These are phyloP conservation scores for Niebla homalea DNA, from an alignment of 495 filamentous ascomycete species.

Conservation along the genomic window DNA sequence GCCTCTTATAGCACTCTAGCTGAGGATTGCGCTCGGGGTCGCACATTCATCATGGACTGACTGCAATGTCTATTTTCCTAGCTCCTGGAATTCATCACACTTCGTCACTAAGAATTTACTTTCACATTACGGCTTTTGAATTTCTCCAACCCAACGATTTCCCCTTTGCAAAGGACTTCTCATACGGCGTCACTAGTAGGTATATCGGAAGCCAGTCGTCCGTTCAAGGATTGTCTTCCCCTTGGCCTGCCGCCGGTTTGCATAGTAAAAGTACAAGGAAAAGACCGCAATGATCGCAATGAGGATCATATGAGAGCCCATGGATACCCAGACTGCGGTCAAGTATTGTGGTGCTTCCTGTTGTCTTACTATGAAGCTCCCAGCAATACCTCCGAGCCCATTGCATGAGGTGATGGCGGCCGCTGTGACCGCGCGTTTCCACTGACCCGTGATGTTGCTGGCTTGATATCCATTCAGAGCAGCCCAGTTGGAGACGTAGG, in stretches of 20 bases:
- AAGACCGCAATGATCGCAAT: slow-evolving; percentile 47
- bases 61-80: no score
- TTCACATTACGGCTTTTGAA: no score
- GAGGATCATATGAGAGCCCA: slow-evolving; percentile 55
- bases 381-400: slow-evolving; percentile 63
- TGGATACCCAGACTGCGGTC: slow-evolving; percentile 61
- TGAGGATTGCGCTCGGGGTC: no score
- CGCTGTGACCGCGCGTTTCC: slow-evolving; percentile 62
- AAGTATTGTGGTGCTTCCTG: slow-evolving; percentile 54
- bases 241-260: slow-evolving; percentile 38
- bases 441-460: slow-evolving; percentile 35
- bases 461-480: slow-evolving; percentile 50
- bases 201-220: slow-evolving; percentile 29
- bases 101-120: no score
- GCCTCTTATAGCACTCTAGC: no score
- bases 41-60: no score
- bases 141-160: no score
- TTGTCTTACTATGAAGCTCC: slow-evolving; percentile 58
- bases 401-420: slow-evolving; percentile 58
- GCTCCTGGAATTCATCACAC: no score
- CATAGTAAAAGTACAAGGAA: slow-evolving; percentile 45
- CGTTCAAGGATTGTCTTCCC: slow-evolving; percentile 41
- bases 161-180: no score
- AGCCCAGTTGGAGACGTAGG: slow-evolving; percentile 71
- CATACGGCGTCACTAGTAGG: slow-evolving; percentile 5